Conservation (phyloP, 148 eudicot genomes). For the Beta vulgaris region DNA sequence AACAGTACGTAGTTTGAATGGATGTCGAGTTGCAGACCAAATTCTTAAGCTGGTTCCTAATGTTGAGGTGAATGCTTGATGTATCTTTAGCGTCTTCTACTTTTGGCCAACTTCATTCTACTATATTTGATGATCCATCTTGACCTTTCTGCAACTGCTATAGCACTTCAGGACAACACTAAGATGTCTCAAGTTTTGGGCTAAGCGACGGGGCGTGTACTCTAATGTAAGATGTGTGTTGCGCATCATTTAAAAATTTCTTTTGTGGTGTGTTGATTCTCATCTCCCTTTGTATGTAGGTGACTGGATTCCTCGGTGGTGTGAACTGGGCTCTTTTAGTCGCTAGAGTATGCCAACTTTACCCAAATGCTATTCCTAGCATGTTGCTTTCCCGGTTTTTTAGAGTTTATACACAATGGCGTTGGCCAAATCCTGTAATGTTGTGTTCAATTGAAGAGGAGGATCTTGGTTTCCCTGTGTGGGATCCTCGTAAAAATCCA, state of each 20-base stretch:
- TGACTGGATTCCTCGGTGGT: conserved; percentile 97
- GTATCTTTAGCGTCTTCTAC: not conserved
- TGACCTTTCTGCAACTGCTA: conserved; percentile 14
- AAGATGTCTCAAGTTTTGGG: conserved; percentile 89
- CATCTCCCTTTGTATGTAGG: conserved; percentile 35
- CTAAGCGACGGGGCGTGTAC: conserved; percentile 86
- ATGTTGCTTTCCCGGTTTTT: conserved; percentile 89
- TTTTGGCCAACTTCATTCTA: not conserved
- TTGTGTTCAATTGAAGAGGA: conserved; percentile 78
- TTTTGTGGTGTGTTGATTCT: conserved; percentile 10
- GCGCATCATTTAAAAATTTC: not conserved
- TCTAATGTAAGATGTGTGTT: conserved; percentile 58
- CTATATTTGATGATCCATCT: not conserved
- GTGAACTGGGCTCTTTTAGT: conserved; percentile 97
- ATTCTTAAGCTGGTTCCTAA: conserved; percentile 93
- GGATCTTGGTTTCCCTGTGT: conserved; percentile 79
- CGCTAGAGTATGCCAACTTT: conserved; percentile 85
- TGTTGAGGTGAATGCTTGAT: conserved; percentile 48
- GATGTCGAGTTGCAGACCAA: conserved; percentile 87
- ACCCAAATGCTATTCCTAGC: conserved; percentile 91
- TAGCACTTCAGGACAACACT: conserved; percentile 82
- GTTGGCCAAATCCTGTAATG: conserved; percentile 97
- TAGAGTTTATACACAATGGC: conserved; percentile 88
- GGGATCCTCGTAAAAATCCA: conserved; percentile 92
- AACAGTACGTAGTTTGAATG: conserved; percentile 88